Percentiles rank a stretch among this genome's conserved stretches.
Conservation (phyloP, 23 red algal genomes). For the Gracilaria gracilis region DNA sequence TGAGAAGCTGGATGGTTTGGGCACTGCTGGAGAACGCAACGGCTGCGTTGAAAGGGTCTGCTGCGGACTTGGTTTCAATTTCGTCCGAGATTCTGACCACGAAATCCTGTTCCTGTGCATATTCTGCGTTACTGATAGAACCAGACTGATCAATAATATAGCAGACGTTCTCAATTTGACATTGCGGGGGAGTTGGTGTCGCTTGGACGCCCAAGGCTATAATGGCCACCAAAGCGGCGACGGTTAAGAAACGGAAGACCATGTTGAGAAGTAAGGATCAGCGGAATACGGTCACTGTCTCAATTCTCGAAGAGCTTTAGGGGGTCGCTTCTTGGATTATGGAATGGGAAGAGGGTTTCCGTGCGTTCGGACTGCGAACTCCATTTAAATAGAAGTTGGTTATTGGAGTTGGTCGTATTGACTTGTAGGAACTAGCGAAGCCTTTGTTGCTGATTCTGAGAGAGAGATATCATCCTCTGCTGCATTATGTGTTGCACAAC, state of each 20-base stretch:
- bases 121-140: background rate
- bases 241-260: background rate
- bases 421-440: too few species aligned
- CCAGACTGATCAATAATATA: slow-evolving; percentile 13
- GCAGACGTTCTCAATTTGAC: background rate
- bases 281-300: background rate
- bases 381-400: background rate
- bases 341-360: background rate
- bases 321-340: background rate
- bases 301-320: background rate
- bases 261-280: background rate
- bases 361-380: background rate
- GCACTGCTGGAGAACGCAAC: background rate
- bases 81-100: background rate
- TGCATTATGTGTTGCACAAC: background rate
- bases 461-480: background rate
- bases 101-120: background rate
- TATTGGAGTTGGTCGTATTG: too few species aligned
- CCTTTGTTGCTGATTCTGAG: too few species aligned
- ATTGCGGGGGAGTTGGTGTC: background rate
- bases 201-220: background rate
- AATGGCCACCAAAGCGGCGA: background rate
- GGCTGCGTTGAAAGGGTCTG: background rate
- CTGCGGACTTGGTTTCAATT: background rate
- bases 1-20: background rate